phyloP scores from a whole-genome alignment of 2,329 filamentous ascomycete species.

The Fusarium fracticaudum region DNA sequence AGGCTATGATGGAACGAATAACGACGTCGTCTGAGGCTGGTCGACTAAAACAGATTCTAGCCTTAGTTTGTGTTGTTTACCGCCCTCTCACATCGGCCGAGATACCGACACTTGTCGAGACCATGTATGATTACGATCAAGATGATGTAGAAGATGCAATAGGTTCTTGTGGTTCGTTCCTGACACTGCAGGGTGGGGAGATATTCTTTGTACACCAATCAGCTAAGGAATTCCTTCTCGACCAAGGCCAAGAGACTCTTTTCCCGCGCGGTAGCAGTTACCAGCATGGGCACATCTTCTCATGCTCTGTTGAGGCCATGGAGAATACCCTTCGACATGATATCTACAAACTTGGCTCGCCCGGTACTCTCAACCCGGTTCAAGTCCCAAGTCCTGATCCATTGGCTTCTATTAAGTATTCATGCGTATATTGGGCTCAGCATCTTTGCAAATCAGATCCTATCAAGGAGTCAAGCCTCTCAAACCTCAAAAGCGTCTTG shows the following conservation, averaged over 20 bases:
- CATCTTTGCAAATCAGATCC: neutral
- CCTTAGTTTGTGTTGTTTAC: fast-evolving
- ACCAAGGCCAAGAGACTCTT: fast-evolving
- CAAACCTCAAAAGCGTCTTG: no score
- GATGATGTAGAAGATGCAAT: fast-evolving
- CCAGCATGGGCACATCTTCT: fast-evolving
- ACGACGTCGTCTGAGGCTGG: fast-evolving
- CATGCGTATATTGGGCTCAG: neutral
- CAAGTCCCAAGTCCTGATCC: fast-evolving
- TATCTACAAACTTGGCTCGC: fast-evolving
- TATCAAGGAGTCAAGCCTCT: fast-evolving
- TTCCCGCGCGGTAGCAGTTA: fast-evolving
- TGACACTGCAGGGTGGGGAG: fast-evolving
- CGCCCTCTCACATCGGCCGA: fast-evolving
- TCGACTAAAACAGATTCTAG: fast-evolving
- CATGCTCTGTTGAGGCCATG: fast-evolving
- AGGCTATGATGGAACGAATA: fast-evolving
- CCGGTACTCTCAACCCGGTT: fast-evolving
- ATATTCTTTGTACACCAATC: neutral
- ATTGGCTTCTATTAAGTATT: fast-evolving
- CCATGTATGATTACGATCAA: fast-evolving
- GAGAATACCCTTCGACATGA: neutral
- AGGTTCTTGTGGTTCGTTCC: fast-evolving
- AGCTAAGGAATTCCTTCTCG: neutral
- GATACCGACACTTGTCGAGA: fast-evolving